Percentiles rank a stretch among this genome's conserved stretches.
phyloP scores from a whole-genome alignment of 2,329 filamentous ascomycete genomes.

The Aspergillus pseudonomiae region DNA sequence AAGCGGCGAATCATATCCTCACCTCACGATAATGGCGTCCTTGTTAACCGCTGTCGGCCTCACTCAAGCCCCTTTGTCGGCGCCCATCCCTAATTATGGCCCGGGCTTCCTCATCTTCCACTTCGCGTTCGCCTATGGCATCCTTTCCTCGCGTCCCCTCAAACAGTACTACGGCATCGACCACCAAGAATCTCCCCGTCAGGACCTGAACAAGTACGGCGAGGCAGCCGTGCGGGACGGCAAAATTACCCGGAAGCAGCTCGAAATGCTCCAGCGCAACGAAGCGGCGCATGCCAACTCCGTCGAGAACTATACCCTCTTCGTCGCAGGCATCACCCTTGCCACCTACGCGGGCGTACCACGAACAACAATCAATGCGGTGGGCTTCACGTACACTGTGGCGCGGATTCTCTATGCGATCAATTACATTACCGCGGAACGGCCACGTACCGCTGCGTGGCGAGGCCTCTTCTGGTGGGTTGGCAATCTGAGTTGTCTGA shows the following conservation, averaged over 20 bases:
- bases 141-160: constrained; percentile 48
- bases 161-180: constrained; percentile 50
- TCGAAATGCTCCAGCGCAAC: constrained; percentile 48
- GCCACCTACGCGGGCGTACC: constrained; percentile 46
- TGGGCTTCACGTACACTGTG: constrained; percentile 45
- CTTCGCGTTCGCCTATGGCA: constrained; percentile 46
- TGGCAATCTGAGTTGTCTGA: constrained; percentile 47
- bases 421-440: constrained; percentile 46
- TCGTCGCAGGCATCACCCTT: constrained; percentile 39
- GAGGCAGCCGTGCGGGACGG: constrained; percentile 46
- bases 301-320: constrained; percentile 38
- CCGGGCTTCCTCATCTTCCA: constrained; percentile 39
- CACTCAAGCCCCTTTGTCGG: constrained; percentile 13
- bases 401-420: constrained; percentile 46
- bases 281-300: constrained; percentile 53
- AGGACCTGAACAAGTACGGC: constrained; percentile 52
- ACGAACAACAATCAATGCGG: constrained; percentile 39
- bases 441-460: constrained; percentile 36
- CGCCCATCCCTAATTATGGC: constrained; percentile 18
- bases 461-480: constrained; percentile 48
- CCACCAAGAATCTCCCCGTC: constrained; percentile 51
- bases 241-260: constrained; percentile 47
- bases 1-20: not conserved
- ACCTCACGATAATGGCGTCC: constrained; percentile 6
- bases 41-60: constrained; percentile 32